Evolutionary conservation across 108 stramenopile species (phyloP), one percentile per base, ranked within the genome.

Genomic region (Asterionellopsis glacialis): DNA sequence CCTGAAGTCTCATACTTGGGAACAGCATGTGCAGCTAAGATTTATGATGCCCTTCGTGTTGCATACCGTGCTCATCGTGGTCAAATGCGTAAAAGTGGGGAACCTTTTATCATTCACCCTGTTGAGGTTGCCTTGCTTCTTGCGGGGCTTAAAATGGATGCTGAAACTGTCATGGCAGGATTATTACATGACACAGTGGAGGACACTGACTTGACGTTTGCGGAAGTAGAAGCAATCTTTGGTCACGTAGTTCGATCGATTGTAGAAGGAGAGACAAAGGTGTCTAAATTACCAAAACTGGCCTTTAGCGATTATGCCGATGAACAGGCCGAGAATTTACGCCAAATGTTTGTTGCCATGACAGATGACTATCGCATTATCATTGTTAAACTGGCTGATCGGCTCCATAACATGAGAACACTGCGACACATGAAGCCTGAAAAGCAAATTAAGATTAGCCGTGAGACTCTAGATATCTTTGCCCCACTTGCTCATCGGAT

Each of bases 131-230:
- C 90, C 40, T 25, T 80, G 48, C 65, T 96, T 24, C 67, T 97
- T 44, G 78, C 90, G 22, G 88, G 81, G 45, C 84, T 97, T 55
- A 90, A 84, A 58, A 95, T 95, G 95, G 94, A 96, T 67, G 88
- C 70, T 0, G 91, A 91, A 41, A 91, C 94, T 23, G 82, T 97
- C 52, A 88, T 90, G 72, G 91, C 97, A 38, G 97, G 94, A 4
- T 68, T 97, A n/a, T 77, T 97, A 2, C 97, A 97, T 74, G 97
- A 97, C 78, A 97, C 97, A 10, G 97, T 96, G 33, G 97, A 97
- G 70, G 97, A 97, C 75, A 97, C 97, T 0, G 86, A 88, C 26
- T 64, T 97, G 47, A 90, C 94, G 19, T 93, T 97, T 65, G 85
- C 81, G 56, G 80, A 94, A 25, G 75, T 97, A n/a, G 94, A 94